Evolutionary conservation across 805 yeast species (phyloP), one percentile per base, ranked within the genome.

Genomic region (Metschnikowia kunwiensis): DNA sequence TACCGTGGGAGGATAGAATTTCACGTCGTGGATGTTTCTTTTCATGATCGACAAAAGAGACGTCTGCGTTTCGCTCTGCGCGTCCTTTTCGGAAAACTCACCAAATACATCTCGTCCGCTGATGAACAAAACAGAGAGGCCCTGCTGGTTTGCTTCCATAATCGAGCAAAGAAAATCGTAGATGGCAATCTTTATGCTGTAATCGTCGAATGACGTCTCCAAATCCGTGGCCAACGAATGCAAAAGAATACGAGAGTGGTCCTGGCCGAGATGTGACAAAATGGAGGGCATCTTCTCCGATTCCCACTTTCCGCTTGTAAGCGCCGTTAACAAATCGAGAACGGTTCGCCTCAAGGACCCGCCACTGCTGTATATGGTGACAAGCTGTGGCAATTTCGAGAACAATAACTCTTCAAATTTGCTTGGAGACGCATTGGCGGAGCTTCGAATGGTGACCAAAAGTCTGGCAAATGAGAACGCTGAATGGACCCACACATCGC

Each of bases 201-300:
- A 70, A 44, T 73, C 75, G 36, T 75, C 78, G 43, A 78, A 65
- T 0, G 75, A 65, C 44, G 74, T 76, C 19, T 74, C 71, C 49
- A 88, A 63, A 47, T 86, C 88, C 0, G 69, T 46, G 0, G 78
- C 72, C 19, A 91, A 56, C 1, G 82, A 71, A n/a, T 70, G 65
- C 7, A 86, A 63, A 19, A 91, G 66, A 3, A 76, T 59, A 18
- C 70, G 72, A 0, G 95, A 74, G 46, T 76, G 72, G 13, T 70
- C 66, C n/a, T 73, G 66, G 4, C 95, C 93, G 36, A 91, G 61
- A 54, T 86, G 86, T 0, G 97, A 84, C 25, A 91, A 65, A 31
- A 91, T 61, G 1, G 96, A 87, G 3, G 95, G 95, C 22, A 80
- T 75, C n/a, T 46, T 34, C 18, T 75, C 78, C 4, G 63, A 61